Evolutionary conservation across 495 filamentous ascomycete genomes (phyloP).

Genomic region (Chaetomium fimeti): DNA sequence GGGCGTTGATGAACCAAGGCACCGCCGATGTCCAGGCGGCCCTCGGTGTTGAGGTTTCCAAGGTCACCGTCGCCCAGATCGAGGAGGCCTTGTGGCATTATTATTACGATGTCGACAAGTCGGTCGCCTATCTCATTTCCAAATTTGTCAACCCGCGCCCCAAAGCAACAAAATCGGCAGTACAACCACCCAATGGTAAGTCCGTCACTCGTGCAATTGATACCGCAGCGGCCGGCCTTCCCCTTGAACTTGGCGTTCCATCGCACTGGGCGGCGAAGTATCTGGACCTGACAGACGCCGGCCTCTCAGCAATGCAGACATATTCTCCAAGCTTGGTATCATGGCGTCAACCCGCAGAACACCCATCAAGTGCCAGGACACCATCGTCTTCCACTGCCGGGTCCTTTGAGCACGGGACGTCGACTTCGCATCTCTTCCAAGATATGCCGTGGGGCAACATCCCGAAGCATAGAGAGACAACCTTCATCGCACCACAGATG

Average conservation of each 20-base stretch:
- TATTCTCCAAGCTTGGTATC: neutral
- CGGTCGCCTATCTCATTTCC: conserved; percentile 73
- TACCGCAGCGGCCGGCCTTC: neutral
- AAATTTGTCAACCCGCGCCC: conserved; percentile 47
- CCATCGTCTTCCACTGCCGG: neutral
- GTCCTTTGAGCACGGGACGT: conserved; percentile 4
- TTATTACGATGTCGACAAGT: conserved; percentile 87
- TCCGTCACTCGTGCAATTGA: conserved; percentile 29
- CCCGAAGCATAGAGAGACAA: conserved; percentile 64
- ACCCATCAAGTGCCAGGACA: neutral
- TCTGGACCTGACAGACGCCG: conserved; percentile 9
- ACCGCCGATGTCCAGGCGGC: conserved; percentile 54
- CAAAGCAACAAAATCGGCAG: conserved; percentile 32
- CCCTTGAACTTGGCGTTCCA: conserved; percentile 10
- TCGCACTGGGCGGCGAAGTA: conserved; percentile 19
- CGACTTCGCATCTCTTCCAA: conserved; percentile 59
- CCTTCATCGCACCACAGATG: conserved; percentile 62
- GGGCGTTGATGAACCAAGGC: conserved; percentile 54
- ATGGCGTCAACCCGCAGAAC: neutral
- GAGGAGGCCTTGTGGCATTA: conserved; percentile 93
- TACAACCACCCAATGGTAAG: conserved; percentile 55
- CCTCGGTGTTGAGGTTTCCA: conserved; percentile 51
- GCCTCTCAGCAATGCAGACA: neutral
- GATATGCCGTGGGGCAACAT: conserved; percentile 86
- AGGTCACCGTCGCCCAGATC: conserved; percentile 67